A percentile compares a stretch with the other conserved stretches of the same genome.
Evolutionary conservation across 2,329 filamentous ascomycete species (phyloP).

Genomic region (Botrytis fabae): DNA sequence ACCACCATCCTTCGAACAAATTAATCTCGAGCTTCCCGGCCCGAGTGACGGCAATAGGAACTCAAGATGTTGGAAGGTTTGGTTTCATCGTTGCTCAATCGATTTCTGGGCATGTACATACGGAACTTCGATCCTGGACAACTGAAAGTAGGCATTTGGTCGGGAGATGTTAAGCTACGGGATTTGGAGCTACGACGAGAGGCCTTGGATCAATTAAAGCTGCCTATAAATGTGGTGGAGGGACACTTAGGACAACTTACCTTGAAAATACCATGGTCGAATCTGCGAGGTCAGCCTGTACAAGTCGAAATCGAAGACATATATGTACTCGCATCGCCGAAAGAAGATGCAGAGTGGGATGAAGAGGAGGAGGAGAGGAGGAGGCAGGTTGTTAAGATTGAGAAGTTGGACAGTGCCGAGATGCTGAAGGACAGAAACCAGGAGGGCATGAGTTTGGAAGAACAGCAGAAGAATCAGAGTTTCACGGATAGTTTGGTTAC

Average conservation of each 20-base stretch:
- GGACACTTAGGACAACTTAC: slow-evolving; percentile 92
- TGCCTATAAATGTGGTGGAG: slow-evolving; percentile 95
- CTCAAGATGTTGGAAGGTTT: slow-evolving; percentile 91
- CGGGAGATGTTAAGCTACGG: slow-evolving; percentile 91
- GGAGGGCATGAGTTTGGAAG: slow-evolving; percentile 92
- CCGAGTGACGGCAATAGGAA: slow-evolving; percentile 68
- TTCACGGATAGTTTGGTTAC: slow-evolving; percentile 94
- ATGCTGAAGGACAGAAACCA: slow-evolving; percentile 86
- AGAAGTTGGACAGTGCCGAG: slow-evolving; percentile 96
- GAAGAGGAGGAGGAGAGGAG: slow-evolving; percentile 87
- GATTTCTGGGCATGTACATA: slow-evolving; percentile 99
- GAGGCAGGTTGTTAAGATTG: slow-evolving; percentile 92
- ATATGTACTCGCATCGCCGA: slow-evolving; percentile 89
- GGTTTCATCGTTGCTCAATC: slow-evolving; percentile 94
- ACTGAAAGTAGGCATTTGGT: slow-evolving; percentile 98
- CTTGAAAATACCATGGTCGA: slow-evolving; percentile 95
- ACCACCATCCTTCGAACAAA: slow-evolving; percentile 25
- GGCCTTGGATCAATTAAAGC: slow-evolving; percentile 92
- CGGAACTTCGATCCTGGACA: slow-evolving; percentile 99
- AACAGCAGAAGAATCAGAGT: slow-evolving; percentile 96
- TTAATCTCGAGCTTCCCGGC: slow-evolving; percentile 50
- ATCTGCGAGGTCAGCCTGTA: slow-evolving; percentile 89
- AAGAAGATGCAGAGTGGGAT: slow-evolving; percentile 91
- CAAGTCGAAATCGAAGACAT: slow-evolving; percentile 97
- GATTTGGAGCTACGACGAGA: slow-evolving; percentile 91